Evolutionary conservation across 148 eudicot genomes (phyloP), one percentile per base, ranked within the genome.

Genomic region (Oxyria digyna): DNA sequence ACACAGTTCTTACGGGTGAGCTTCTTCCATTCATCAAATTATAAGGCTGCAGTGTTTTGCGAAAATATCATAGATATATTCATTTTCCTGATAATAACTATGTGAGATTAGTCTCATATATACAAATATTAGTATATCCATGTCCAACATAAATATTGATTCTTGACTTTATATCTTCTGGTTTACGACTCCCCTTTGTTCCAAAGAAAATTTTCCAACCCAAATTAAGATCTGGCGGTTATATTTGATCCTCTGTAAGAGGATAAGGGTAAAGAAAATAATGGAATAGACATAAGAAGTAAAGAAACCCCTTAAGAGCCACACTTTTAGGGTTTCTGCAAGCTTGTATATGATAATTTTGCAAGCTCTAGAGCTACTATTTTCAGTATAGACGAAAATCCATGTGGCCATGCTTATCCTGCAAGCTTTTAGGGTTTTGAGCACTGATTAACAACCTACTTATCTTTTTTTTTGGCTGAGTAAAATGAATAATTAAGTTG

Each of bases 1-100:
- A 93, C 70, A 86, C 98, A 41, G 98, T 93, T 75, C 90, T 93
- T 69, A 89, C 97, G 5, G 97, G 96, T 90, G 78, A 72, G 82
- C 54, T 32, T 24, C 42, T 48, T 66, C 32, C 32, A 46, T 66
- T 37, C 0, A 66, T 35, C 23, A 14, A 35, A 21, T 21, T 38
- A 35, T 38, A 66, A 37, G 27, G 14, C 38, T 35, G 3, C 33
- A 41, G 40, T 23, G 8, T 54, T 11, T 54, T 54, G 9, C 15
- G n/a, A 4, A 11, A 20, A 50, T 54, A 33, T 63, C 38, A 18
- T 31, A 32, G 13, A 4, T 63, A 9, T 63, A 35, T 31, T 40
- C 67, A 63, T 31, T 15, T 63, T 63, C 23, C 38, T 63, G 40
- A 31, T 63, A 0, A 1, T 33, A 37, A 15, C 40, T n/a, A 63